Conservation (phyloP, 2,329 filamentous ascomycete genomes). For the Apiospora malaysiana region DNA sequence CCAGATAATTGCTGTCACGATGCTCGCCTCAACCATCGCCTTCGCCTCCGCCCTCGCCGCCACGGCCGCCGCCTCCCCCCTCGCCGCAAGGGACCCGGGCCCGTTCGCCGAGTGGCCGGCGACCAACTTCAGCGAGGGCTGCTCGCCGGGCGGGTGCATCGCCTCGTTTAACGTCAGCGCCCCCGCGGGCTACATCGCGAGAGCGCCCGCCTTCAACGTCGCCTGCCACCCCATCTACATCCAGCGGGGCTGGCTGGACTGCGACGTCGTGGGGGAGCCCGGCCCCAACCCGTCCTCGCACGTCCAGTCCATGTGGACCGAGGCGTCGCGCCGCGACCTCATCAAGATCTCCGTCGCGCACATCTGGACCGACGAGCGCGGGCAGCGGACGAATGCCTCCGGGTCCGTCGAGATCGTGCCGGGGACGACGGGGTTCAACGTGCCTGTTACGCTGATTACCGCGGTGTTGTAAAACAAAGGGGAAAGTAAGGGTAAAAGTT, state of each 20-base stretch:
- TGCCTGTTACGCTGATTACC: not conserved
- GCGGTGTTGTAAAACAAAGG: not conserved
- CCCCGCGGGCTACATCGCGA: conserved; percentile 29
- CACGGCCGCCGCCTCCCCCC: not conserved
- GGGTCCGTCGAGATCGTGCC: conserved; percentile 4
- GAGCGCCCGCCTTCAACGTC: conserved; percentile 36
- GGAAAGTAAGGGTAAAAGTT: not conserved
- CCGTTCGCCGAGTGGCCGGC: conserved; percentile 26
- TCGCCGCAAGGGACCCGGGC: not conserved
- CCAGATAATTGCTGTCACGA: not conserved
- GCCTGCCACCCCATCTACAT: conserved; percentile 34
- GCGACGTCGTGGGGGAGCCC: conserved; percentile 26
- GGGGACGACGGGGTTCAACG: not conserved
- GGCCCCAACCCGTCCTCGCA: conserved; percentile 21
- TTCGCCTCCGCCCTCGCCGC: not conserved
- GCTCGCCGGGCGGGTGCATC: conserved; percentile 35
- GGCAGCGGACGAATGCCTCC: not conserved
- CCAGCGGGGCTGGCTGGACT: conserved; percentile 33
- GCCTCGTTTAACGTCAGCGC: conserved; percentile 33
- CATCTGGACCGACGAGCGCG: conserved; percentile 24
- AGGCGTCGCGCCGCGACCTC: conserved; percentile 26
- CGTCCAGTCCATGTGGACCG: conserved; percentile 33
- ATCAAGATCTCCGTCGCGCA: conserved; percentile 31
- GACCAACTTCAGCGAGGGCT: conserved; percentile 30
- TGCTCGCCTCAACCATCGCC: not conserved